Base-by-base conservation (phyloP, 2,329 filamentous ascomycete genomes). In the Neofusicoccum laricinum region DNA sequence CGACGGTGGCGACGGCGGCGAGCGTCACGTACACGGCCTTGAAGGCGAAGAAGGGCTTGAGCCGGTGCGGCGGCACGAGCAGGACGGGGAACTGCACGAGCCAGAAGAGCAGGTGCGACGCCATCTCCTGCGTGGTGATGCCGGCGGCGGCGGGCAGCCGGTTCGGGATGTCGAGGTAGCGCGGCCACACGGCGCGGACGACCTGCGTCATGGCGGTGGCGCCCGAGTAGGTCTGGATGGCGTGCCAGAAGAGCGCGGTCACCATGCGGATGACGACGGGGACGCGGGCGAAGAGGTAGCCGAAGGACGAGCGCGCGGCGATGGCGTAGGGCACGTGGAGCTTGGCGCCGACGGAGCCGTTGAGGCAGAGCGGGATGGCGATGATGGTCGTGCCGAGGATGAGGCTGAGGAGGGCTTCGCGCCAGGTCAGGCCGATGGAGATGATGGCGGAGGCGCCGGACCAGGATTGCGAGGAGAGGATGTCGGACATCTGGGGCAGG, bases 371-470 rank as follows among this genome's bases (percentile, higher is more conserved):
- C 7, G 67, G 67, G 14, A 70, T 15, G 30, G 66, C 64, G 46
- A 72, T 71, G 62, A 75, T 73, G 40, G 71, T 65, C 7, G 73
- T 71, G 38, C 75, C 75, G 32, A 77, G 57, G 17, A 76, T 71
- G 63, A 75, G 72, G 63, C 68, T 69, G 64, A 70, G 70, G n/a
- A 78, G 70, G 7, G 73, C 70, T 51, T 78, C 73, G 65, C 69
- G 73, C 73, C 75, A 81, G 3, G 78, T 80, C 64, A 81, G 71
- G 12, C 80, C 80, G 4, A 79, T 72, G 14, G 80, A 77, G 49
- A 82, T 77, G 66, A 82, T 81, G 78, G 75, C 6, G 78, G 75
- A 3, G 79, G 78, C n/a, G 75, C 76, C 69, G 77, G 74, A 80
- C 81, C 45, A 48, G 17, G 45, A 83, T 46, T 43, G 32, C 12